phyloP scores from a whole-genome alignment of 306 rosid species.

The Pyrus bretschneideri region DNA sequence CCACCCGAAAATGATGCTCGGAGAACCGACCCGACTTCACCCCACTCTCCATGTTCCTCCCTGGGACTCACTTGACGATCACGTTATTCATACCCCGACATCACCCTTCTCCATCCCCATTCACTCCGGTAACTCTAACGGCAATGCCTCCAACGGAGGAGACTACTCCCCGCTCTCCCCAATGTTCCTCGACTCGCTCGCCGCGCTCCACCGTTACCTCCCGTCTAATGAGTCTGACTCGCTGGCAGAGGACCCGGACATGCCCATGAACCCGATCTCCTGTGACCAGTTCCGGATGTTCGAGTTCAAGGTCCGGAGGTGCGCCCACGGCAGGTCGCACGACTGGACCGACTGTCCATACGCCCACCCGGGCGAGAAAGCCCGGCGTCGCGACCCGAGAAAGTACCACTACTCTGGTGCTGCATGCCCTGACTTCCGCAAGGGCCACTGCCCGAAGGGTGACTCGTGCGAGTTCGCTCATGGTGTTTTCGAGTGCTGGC shows the following conservation, averaged over 20 bases:
- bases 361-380: constrained; percentile 92
- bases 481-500: constrained; percentile 95
- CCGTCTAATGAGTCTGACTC: constrained; percentile 36
- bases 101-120: constrained; percentile 21
- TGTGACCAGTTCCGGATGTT: constrained; percentile 78
- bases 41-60: constrained; percentile 37
- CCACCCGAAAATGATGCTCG: constrained; percentile 21
- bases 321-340: constrained; percentile 72
- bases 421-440: constrained; percentile 72
- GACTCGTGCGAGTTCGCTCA: constrained; percentile 82
- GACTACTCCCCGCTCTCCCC: constrained; percentile 22
- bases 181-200: constrained; percentile 22
- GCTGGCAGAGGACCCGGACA: constrained; percentile 27
- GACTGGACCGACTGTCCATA: constrained; percentile 93
- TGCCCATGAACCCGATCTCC: constrained; percentile 33
- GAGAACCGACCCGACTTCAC: constrained; percentile 15
- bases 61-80: constrained; percentile 33
- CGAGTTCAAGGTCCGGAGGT: constrained; percentile 60
- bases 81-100: neutral
- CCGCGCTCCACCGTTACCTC: constrained; percentile 35
- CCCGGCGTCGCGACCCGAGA: constrained; percentile 83
- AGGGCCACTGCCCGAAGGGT: constrained; percentile 55
- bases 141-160: constrained; percentile 25
- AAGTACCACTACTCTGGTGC: constrained; percentile 61
- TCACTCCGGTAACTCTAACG: constrained; percentile 11